phyloP scores from a whole-genome alignment of 441 rosid species.

The Bocquillonia castaneifolia region DNA sequence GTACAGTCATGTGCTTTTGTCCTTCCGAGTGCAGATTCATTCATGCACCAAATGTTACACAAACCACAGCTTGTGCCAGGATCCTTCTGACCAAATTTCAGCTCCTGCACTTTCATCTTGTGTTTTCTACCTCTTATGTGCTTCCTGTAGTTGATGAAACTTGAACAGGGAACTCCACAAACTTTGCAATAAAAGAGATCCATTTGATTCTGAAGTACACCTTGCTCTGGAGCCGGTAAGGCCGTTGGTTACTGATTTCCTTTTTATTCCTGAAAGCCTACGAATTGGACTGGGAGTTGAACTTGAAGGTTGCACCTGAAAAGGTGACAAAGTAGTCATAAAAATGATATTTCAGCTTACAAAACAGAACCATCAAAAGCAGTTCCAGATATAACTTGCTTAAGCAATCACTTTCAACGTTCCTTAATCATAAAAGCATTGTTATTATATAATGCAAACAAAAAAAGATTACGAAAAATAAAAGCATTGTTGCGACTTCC shows the following conservation, averaged over 20 bases:
- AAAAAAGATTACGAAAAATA: too few species aligned
- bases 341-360: too few species aligned
- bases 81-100: constrained; percentile 7
- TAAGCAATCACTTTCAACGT: too few species aligned
- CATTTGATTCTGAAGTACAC: not conserved
- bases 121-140: constrained; percentile 28
- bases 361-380: too few species aligned
- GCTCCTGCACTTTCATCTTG: constrained; percentile 14
- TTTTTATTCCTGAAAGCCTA: constrained; percentile 14
- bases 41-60: constrained; percentile 27
- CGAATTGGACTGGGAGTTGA: not conserved
- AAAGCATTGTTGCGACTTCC: too few species aligned
- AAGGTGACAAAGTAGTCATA: not conserved
- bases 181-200: constrained; percentile 12
- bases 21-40: constrained; percentile 16
- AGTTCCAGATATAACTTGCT: too few species aligned
- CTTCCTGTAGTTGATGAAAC: constrained; percentile 17
- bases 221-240: not conserved
- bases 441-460: too few species aligned
- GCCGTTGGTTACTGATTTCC: constrained; percentile 1
- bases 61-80: not conserved
- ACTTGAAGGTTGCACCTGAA: constrained; percentile 19
- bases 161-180: constrained; percentile 24
- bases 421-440: too few species aligned
- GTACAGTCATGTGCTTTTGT: constrained; percentile 22